phyloP scores from a whole-genome alignment of 257 asterid genomes.

The Buddleja alternifolia region DNA sequence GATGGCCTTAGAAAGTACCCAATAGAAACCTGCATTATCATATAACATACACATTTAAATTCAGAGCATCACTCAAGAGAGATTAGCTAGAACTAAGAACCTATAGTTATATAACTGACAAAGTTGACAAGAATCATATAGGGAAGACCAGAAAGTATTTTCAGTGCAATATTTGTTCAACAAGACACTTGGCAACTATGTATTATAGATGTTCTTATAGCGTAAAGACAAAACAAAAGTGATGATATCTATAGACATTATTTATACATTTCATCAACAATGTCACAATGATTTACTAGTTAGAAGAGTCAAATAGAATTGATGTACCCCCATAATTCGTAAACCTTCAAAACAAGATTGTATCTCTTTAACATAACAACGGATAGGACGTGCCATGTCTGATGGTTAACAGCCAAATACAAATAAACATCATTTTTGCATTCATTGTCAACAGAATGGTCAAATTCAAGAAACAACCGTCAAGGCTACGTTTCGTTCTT shows the following conservation, averaged over 20 bases:
- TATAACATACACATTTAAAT: slow-evolving; percentile 20
- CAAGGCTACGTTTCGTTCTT: no score
- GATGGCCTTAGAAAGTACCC: slow-evolving; percentile 89
- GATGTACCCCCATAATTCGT: slow-evolving; percentile 82
- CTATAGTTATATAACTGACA: not conserved
- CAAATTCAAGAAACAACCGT: no score
- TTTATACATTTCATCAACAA: slow-evolving; percentile 17
- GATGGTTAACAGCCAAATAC: slow-evolving; percentile 3
- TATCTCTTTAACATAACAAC: slow-evolving; percentile 32
- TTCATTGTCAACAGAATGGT: no score
- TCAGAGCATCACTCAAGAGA: not conserved
- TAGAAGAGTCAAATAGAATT: slow-evolving; percentile 1
- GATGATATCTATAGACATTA: not conserved
- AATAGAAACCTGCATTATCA: slow-evolving; percentile 67
- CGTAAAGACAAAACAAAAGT: not conserved
- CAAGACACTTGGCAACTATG: not conserved
- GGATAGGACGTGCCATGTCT: slow-evolving; percentile 29
- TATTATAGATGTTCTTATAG: not conserved
- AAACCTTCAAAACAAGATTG: slow-evolving; percentile 69
- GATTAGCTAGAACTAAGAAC: not conserved
- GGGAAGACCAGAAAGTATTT: no score
- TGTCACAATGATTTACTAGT: slow-evolving; percentile 2
- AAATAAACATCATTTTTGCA: not conserved
- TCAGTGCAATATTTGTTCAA: not conserved
- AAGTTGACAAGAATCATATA: slow-evolving; percentile 10